phyloP scores from a whole-genome alignment of 1,284 basidiomycete genomes.

The Amylostereum chailletii region DNA sequence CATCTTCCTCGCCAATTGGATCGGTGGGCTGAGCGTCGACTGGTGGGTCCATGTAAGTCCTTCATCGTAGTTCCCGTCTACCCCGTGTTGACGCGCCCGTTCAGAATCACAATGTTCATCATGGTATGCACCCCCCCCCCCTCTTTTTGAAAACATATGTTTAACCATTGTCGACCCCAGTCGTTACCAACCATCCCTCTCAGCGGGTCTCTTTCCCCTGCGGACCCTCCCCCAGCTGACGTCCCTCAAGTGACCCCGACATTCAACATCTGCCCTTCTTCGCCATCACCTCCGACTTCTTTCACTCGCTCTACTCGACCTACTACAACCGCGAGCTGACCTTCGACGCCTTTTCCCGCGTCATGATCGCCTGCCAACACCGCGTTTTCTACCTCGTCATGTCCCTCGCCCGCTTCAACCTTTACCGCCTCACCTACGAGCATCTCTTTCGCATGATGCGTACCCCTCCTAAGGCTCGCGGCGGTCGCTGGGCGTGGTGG shows the following conservation, averaged over 20 bases:
- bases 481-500: slow-evolving; percentile 65
- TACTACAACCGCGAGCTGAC: slow-evolving; percentile 89
- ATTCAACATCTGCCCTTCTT: slow-evolving; percentile 97
- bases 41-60: slow-evolving; percentile 95
- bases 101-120: slow-evolving; percentile 96
- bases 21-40: slow-evolving; percentile 89
- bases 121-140: slow-evolving; percentile 46
- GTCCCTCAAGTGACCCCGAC: slow-evolving; percentile 76
- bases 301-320: slow-evolving; percentile 82
- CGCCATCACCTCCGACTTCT: slow-evolving; percentile 85
- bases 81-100: slow-evolving; percentile 4
- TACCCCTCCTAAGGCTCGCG: slow-evolving; percentile 47
- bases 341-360: slow-evolving; percentile 66
- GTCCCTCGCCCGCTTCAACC: slow-evolving; percentile 90
- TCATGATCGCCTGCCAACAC: slow-evolving; percentile 79
- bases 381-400: slow-evolving; percentile 91
- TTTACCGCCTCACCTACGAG: slow-evolving; percentile 83
- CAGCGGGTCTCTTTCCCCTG: slow-evolving; percentile 46
- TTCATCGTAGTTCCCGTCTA: slow-evolving; percentile 4
- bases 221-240: slow-evolving; percentile 6
- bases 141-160: slow-evolving; percentile 10
- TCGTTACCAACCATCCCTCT: slow-evolving; percentile 95
- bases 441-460: slow-evolving; percentile 64
- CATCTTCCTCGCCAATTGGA: slow-evolving; percentile 77
- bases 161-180: slow-evolving; percentile 28